Conservation (phyloP, 768 basidiomycete species). For the Termitomyces sp. region DNA sequence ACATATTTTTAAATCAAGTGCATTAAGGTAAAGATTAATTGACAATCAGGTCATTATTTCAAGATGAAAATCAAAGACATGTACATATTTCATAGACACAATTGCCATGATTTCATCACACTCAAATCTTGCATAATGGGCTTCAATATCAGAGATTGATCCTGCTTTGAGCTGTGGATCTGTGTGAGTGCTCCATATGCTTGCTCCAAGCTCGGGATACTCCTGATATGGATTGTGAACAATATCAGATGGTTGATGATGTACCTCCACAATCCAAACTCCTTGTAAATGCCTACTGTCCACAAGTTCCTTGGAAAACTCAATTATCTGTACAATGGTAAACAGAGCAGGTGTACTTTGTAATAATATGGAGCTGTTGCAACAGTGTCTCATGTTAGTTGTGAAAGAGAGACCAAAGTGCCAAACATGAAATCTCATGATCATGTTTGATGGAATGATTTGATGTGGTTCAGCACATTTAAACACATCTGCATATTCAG, state of each 20-base stretch:
- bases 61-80: too few relatives aligned
- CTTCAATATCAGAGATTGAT: background rate
- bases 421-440: background rate
- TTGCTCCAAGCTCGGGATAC: background rate
- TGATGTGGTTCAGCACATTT: background rate
- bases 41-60: too few relatives aligned
- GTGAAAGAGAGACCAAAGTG: background rate
- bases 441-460: background rate
- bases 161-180: background rate
- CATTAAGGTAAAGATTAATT: too few relatives aligned
- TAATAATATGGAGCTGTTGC: background rate
- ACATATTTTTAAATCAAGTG: too few relatives aligned
- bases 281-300: background rate
- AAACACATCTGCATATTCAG: background rate
- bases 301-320: background rate
- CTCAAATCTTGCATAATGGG: background rate
- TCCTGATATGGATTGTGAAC: background rate
- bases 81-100: background rate
- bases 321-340: background rate
- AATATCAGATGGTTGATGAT: background rate
- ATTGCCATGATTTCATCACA: background rate
- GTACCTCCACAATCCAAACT: background rate
- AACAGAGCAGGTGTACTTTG: background rate
- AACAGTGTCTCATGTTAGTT: background rate
- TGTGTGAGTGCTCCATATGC: background rate